Conservation (phyloP, 306 rosid species). For the Quercus variabilis region DNA sequence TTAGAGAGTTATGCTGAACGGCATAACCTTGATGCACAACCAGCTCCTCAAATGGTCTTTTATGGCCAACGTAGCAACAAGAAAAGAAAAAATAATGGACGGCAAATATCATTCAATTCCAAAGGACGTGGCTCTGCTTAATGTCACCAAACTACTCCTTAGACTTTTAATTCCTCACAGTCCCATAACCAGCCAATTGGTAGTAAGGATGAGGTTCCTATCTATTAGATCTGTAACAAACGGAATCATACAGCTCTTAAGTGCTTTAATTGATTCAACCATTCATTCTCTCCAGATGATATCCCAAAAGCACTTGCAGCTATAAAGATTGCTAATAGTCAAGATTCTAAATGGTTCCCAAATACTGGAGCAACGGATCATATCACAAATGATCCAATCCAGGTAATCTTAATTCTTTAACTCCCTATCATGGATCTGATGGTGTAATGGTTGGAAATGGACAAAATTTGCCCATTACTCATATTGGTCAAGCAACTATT, state of each 20-base stretch:
- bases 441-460: background rate
- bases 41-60: background rate
- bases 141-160: background rate
- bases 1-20: background rate
- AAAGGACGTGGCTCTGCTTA: background rate
- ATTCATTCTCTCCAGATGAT: too few species aligned
- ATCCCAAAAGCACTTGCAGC: too few species aligned
- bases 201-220: too few species aligned
- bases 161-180: too few species aligned
- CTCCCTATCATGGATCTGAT: background rate
- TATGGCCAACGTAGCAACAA: background rate
- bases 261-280: too few species aligned
- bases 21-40: background rate
- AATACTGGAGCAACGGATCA: background rate
- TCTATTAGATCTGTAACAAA: too few species aligned
- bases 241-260: too few species aligned
- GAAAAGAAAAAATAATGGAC: background rate
- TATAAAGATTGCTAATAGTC: background rate
- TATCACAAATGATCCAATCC: too few species aligned
- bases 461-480: background rate
- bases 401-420: background rate
- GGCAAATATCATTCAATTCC: background rate
- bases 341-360: background rate
- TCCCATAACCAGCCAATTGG: too few species aligned
- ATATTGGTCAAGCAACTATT: background rate